Evolutionary conservation across 2,329 filamentous ascomycete genomes (phyloP).

Genomic region (Keithomyces neogunnii): DNA sequence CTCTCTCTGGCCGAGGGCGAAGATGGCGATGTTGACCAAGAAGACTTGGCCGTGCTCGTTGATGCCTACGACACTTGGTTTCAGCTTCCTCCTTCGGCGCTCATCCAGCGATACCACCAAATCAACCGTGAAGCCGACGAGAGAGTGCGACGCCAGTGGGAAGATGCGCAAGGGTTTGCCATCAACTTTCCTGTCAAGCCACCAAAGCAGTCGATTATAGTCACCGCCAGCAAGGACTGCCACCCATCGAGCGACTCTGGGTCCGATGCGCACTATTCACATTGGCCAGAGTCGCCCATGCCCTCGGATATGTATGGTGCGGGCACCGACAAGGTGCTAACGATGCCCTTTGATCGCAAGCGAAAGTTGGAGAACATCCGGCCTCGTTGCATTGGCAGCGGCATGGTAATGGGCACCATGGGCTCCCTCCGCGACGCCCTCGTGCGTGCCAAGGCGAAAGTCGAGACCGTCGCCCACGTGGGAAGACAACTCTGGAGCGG

Average conservation of each 20-base stretch:
- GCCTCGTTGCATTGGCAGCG: slow-evolving; percentile 26
- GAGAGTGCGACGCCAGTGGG: slow-evolving; percentile 18
- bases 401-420: slow-evolving; percentile 26
- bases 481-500: slow-evolving; percentile 29
- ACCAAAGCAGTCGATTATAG: slow-evolving; percentile 20
- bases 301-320: slow-evolving; percentile 24
- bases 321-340: slow-evolving; percentile 20
- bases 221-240: slow-evolving; percentile 27
- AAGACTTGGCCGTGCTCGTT: slow-evolving; percentile 23
- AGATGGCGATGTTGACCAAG: slow-evolving; percentile 3
- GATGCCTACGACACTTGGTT: slow-evolving; percentile 32
- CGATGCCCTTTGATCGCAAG: slow-evolving; percentile 20
- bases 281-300: slow-evolving; percentile 28
- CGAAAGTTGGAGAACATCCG: slow-evolving; percentile 24
- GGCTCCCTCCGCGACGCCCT: slow-evolving; percentile 17
- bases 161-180: slow-evolving; percentile 6
- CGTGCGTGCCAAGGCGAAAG: slow-evolving; percentile 16
- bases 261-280: slow-evolving; percentile 25
- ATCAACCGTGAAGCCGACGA: slow-evolving; percentile 25
- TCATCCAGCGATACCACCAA: slow-evolving; percentile 26
- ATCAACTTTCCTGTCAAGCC: background rate
- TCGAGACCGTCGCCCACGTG: slow-evolving; percentile 14
- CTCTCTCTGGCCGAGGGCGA: slow-evolving; percentile 5
- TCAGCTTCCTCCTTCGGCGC: slow-evolving; percentile 27
- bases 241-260: slow-evolving; percentile 23